Evolutionary conservation across 495 filamentous ascomycete genomes (phyloP).

Genomic region (Daldinia decipiens): DNA sequence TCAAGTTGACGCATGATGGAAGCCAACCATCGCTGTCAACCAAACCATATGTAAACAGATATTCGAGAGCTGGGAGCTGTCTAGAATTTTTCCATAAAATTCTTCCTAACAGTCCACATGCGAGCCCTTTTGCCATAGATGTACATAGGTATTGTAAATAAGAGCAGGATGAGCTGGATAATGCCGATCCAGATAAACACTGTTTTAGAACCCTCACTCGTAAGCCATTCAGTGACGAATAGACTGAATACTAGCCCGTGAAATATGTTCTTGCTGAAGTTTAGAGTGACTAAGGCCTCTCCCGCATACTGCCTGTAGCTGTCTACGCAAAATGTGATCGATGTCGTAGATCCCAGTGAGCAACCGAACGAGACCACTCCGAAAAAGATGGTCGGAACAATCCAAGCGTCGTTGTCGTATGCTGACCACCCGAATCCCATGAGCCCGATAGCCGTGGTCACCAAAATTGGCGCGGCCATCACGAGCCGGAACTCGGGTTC

Average conservation of each 20-base stretch:
- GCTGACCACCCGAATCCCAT: constrained; percentile 97
- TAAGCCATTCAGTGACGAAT: constrained; percentile 89
- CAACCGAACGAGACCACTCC: constrained; percentile 94
- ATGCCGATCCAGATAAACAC: constrained; percentile 87
- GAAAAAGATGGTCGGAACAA: constrained; percentile 93
- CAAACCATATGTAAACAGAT: neutral
- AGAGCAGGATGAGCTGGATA: constrained; percentile 80
- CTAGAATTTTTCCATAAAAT: constrained; percentile 88
- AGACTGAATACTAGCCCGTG: constrained; percentile 91
- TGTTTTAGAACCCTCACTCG: constrained; percentile 75
- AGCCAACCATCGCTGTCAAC: neutral
- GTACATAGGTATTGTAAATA: constrained; percentile 91
- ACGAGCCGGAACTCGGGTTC: constrained; percentile 95
- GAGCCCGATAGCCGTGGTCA: constrained; percentile 84
- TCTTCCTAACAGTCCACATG: constrained; percentile 96
- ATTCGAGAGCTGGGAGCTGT: neutral
- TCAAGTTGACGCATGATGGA: neutral
- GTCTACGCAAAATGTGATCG: constrained; percentile 95
- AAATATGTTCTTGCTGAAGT: constrained; percentile 93
- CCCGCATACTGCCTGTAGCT: constrained; percentile 94
- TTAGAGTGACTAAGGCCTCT: constrained; percentile 93
- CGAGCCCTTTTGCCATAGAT: constrained; percentile 91
- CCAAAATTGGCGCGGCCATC: constrained; percentile 84
- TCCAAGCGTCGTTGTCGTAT: constrained; percentile 77
- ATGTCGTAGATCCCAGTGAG: constrained; percentile 88